These are phyloP conservation scores for Boletus rubescentipes DNA, from an alignment of 768 basidiomycete genomes.

Conservation along the genomic window DNA sequence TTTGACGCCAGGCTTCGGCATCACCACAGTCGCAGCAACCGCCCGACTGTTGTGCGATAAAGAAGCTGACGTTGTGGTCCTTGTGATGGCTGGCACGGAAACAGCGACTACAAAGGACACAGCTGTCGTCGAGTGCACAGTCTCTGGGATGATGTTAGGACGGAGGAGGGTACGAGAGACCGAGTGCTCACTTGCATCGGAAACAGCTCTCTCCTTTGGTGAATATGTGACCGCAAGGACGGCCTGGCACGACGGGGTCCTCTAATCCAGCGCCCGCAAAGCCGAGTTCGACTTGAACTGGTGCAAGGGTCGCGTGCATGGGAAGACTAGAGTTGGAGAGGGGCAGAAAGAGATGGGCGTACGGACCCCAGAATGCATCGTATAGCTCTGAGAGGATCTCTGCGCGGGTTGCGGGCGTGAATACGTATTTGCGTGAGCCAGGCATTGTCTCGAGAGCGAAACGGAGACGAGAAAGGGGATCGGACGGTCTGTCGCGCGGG, in stretches of 20 bases:
- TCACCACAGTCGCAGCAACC: conserved; percentile 97
- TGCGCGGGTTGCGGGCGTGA: conserved; percentile 69
- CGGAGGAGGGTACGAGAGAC: not conserved
- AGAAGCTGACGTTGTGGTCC: conserved; percentile 91
- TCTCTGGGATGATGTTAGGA: conserved; percentile 52
- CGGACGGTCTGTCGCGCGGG: conserved; percentile 53
- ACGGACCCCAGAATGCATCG: conserved; percentile 77
- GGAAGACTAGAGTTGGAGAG: conserved; percentile 62
- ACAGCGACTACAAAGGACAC: conserved; percentile 86
- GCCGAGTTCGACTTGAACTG: conserved; percentile 60
- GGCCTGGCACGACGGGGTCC: conserved; percentile 61
- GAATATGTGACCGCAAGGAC: conserved; percentile 83
- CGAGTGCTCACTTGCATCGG: conserved; percentile 78
- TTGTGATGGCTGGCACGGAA: conserved; percentile 86
- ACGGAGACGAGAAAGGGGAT: conserved; percentile 70
- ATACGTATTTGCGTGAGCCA: conserved; percentile 72
- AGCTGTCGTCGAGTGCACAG: conserved; percentile 86
- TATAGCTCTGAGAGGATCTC: conserved; percentile 84
- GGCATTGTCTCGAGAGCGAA: conserved; percentile 82
- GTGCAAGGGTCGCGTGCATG: conserved; percentile 61
- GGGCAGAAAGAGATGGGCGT: conserved; percentile 71
- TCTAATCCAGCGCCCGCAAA: conserved; percentile 61
- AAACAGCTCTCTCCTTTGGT: conserved; percentile 91
- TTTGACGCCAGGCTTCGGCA: conserved; percentile 76
- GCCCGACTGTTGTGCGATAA: conserved; percentile 87